phyloP scores from a whole-genome alignment of 2,329 filamentous ascomycete species.

The Exophiala mesophila region DNA sequence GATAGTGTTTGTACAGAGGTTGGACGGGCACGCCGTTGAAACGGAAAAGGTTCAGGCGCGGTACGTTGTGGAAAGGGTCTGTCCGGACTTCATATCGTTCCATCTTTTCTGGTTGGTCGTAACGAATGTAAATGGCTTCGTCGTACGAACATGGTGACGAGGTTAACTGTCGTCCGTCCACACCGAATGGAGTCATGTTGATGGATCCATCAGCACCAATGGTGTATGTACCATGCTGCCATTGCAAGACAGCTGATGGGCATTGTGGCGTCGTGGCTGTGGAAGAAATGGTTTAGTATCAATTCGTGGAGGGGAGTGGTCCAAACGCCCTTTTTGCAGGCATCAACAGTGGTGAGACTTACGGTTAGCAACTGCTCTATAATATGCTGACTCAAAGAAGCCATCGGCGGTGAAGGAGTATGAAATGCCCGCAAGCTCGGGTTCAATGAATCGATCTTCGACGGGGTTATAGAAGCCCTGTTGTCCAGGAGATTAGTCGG shows the following conservation, averaged over 20 bases:
- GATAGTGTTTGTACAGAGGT: slow-evolving; percentile 62
- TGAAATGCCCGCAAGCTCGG: slow-evolving; percentile 62
- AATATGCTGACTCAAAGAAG: slow-evolving; percentile 64
- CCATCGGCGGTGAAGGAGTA: slow-evolving; percentile 69
- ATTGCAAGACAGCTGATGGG: slow-evolving; percentile 63
- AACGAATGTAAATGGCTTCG: slow-evolving; percentile 57
- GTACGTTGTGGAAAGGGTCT: slow-evolving; percentile 59
- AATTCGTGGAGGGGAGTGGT: neutral
- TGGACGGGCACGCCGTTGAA: slow-evolving; percentile 62
- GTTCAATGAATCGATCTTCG: slow-evolving; percentile 62
- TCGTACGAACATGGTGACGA: slow-evolving; percentile 60
- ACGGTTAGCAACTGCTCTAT: slow-evolving; percentile 66
- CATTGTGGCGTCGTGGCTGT: slow-evolving; percentile 57
- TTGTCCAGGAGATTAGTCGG: neutral
- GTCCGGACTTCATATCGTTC: slow-evolving; percentile 47
- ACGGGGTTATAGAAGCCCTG: slow-evolving; percentile 67
- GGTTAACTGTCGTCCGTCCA: slow-evolving; percentile 63
- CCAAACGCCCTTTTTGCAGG: too few species aligned
- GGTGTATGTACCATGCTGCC: slow-evolving; percentile 63
- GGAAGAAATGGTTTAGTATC: slow-evolving; percentile 1
- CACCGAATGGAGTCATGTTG: slow-evolving; percentile 54
- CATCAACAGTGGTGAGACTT: slow-evolving; percentile 37
- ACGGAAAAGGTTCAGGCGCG: slow-evolving; percentile 59
- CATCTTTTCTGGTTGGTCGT: slow-evolving; percentile 61
- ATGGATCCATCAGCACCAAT: slow-evolving; percentile 56